Conservation (phyloP, 225 moss, liverwort and hornwort genomes). For the Thuidium tamariscinum region DNA sequence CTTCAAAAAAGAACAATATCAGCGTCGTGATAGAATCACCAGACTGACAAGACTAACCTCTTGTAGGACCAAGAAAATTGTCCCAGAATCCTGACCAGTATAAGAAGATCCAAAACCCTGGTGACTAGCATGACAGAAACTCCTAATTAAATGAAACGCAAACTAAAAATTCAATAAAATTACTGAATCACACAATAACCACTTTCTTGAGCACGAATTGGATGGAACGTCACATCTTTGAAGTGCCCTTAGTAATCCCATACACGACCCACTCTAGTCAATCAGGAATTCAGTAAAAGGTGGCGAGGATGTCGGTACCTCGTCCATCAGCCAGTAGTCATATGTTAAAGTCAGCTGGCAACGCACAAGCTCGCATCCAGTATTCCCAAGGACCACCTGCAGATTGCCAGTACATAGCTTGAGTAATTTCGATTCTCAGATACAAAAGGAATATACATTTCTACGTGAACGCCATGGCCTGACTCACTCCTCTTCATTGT, state of each 20-base stretch:
- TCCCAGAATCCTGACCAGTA: background rate
- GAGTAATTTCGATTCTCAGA: background rate
- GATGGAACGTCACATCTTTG: background rate
- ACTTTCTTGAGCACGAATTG: background rate
- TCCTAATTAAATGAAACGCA: background rate
- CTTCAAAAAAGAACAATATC: background rate
- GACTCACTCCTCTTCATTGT: background rate
- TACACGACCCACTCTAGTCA: background rate
- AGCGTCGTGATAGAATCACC: background rate
- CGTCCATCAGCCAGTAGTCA: constrained; percentile 79
- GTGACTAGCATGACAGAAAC: background rate
- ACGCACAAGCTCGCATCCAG: constrained; percentile 44
- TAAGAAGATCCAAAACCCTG: background rate
- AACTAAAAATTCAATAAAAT: background rate
- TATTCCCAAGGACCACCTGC: constrained; percentile 19
- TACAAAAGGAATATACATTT: background rate
- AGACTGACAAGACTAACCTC: background rate
- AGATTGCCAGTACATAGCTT: background rate
- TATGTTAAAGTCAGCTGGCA: constrained; percentile 74
- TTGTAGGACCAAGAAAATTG: background rate
- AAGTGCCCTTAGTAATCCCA: background rate
- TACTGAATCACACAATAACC: background rate
- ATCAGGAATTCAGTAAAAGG: background rate
- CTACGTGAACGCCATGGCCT: background rate
- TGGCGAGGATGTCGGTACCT: constrained; percentile 28